phyloP scores from a whole-genome alignment of 352 stramenopile genomes.

The Halophytophthora batemanensis region DNA sequence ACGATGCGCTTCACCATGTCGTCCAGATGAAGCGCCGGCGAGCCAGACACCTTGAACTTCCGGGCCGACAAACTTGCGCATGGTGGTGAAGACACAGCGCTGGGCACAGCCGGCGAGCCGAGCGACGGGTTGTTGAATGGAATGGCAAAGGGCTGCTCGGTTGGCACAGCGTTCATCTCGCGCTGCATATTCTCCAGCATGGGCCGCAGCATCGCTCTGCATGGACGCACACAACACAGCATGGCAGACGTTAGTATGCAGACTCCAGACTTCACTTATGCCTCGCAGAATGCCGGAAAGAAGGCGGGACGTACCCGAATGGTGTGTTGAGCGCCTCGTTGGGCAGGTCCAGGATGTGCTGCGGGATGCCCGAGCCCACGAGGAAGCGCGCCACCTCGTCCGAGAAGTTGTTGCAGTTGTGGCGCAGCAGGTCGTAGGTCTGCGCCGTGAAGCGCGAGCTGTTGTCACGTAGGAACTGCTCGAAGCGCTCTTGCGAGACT shows the following conservation, averaged over 20 bases:
- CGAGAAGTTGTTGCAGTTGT: conserved; percentile 98
- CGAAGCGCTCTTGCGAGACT: conserved; percentile 67
- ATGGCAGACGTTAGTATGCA: conserved; percentile 1
- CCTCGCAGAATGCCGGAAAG: conserved; percentile 4
- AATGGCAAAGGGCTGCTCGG: conserved; percentile 56
- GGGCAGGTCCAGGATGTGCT: conserved; percentile 89
- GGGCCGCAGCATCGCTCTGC: conserved; percentile 70
- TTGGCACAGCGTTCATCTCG: conserved; percentile 53
- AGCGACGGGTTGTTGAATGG: conserved; percentile 68
- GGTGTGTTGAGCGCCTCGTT: conserved; percentile 86
- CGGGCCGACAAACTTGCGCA: conserved; percentile 16
- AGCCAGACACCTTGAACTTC: conserved; percentile 54
- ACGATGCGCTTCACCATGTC: conserved; percentile 43
- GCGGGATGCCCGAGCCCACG: conserved; percentile 84
- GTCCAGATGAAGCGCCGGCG: conserved; percentile 45
- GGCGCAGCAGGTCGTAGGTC: conserved; percentile 92
- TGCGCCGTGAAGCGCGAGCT: conserved; percentile 80
- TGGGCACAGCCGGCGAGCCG: conserved; percentile 9
- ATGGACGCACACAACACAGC: conserved; percentile 1
- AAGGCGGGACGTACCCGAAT: conserved; percentile 62
- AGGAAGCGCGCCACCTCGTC: conserved; percentile 89
- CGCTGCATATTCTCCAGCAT: conserved; percentile 85
- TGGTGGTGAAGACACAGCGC: not conserved
- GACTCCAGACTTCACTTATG: too few species aligned
- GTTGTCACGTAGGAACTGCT: conserved; percentile 79